These are phyloP conservation scores for Rubia balearica DNA, from an alignment of 305 asterid genomes.

Conservation along the genomic window DNA sequence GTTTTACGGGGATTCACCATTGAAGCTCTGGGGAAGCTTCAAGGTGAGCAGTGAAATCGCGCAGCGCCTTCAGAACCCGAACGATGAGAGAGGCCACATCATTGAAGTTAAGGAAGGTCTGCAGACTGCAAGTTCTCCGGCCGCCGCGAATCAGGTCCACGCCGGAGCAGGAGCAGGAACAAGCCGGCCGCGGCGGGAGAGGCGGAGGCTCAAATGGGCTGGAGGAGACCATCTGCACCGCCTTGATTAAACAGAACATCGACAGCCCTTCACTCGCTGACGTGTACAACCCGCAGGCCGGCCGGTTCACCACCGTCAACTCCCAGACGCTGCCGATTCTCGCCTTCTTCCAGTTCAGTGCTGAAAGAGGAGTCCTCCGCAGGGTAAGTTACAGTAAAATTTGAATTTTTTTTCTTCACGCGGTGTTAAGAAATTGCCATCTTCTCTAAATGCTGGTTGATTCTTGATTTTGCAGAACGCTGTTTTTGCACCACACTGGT, in stretches of 20 bases:
- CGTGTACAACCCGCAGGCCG: constrained; percentile 58
- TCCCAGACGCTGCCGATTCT: constrained; percentile 55
- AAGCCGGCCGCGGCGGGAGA: not conserved
- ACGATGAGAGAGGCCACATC: constrained; percentile 53
- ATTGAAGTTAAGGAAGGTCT: constrained; percentile 26
- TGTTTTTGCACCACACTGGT: constrained; percentile 55
- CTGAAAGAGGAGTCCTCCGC: constrained; percentile 54
- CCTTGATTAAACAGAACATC: constrained; percentile 43
- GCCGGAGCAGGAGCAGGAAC: constrained; percentile 8
- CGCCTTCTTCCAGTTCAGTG: constrained; percentile 46
- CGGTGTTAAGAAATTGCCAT: too few species aligned
- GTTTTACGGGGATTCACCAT: constrained; percentile 37
- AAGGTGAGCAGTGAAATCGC: constrained; percentile 44
- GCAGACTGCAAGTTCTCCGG: constrained; percentile 42
- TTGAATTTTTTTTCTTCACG: too few species aligned
- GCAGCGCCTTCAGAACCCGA: constrained; percentile 32
- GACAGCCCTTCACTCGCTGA: constrained; percentile 56
- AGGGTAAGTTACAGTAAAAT: constrained; percentile 36
- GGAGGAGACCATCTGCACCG: constrained; percentile 45
- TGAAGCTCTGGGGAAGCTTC: constrained; percentile 36
- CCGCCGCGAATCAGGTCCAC: constrained; percentile 22
- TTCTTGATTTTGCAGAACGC: constrained; percentile 38
- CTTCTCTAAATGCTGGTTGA: not conserved
- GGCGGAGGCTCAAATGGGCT: constrained; percentile 20
- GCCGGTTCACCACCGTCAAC: constrained; percentile 52